Evolutionary conservation across 2,329 filamentous ascomycete species (phyloP).

Genomic region (Cladophialophora yegresii): DNA sequence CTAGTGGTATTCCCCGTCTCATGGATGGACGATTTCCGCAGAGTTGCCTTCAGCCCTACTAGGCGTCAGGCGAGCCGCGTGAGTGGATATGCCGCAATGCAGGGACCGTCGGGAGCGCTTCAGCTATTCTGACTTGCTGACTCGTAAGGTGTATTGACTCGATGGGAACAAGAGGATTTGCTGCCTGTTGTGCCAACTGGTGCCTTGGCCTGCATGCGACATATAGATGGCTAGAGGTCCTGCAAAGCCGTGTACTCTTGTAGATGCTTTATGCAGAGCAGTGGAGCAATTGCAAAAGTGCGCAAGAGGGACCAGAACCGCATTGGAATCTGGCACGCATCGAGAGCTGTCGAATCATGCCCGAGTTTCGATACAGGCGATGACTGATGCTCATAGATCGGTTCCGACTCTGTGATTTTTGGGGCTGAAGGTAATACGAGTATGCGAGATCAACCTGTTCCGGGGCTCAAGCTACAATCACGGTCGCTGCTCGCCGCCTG

Average conservation of each 20-base stretch:
- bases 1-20: slow-evolving; percentile 19
- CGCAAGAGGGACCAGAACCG: not conserved
- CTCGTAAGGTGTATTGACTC: slow-evolving; percentile 19
- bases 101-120: not conserved
- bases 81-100: slow-evolving; percentile 10
- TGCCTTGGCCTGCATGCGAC: not conserved
- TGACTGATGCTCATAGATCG: not conserved
- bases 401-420: not conserved
- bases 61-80: slow-evolving; percentile 16
- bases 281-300: not conserved
- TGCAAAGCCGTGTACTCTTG: not conserved
- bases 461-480: not conserved
- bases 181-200: slow-evolving; percentile 6
- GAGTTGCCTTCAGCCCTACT: slow-evolving; percentile 18
- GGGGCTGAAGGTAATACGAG: not conserved
- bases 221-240: not conserved
- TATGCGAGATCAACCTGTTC: not conserved
- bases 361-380: not conserved
- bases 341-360: not conserved
- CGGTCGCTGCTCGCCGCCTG: not conserved
- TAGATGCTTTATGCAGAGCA: not conserved
- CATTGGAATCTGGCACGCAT: not conserved
- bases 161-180: slow-evolving; percentile 13
- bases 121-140: slow-evolving; percentile 26
- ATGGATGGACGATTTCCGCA: not conserved